Evolutionary conservation across 2,329 filamentous ascomycete species (phyloP).

Genomic region (Pezicula rhizophila): DNA sequence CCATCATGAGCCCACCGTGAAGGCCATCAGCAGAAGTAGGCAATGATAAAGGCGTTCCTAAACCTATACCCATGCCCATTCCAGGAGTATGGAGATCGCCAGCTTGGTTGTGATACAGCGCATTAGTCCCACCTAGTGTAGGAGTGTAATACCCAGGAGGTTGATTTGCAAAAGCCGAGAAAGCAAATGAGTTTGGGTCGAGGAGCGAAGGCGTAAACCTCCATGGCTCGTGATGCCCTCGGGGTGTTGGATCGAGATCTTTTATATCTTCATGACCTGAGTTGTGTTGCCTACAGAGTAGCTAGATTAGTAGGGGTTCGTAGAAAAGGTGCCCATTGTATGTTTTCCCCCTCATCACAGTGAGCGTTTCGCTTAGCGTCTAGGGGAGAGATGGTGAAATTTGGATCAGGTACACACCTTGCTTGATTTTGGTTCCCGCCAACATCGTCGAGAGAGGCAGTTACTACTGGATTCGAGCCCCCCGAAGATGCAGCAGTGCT

Average conservation of each 20-base stretch:
- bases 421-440: constrained; percentile 23
- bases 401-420: constrained; percentile 14
- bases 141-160: constrained; percentile 82
- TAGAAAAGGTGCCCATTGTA: not conserved
- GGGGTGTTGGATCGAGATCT: constrained; percentile 78
- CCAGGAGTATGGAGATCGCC: constrained; percentile 84
- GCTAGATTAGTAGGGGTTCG: constrained; percentile 5
- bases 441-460: constrained; percentile 13
- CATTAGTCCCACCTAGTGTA: constrained; percentile 74
- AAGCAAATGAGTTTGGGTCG: constrained; percentile 78
- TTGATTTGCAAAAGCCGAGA: constrained; percentile 73
- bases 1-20: constrained; percentile 54
- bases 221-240: constrained; percentile 75
- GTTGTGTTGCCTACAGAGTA: constrained; percentile 19
- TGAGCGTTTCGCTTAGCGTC: not conserved
- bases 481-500: constrained; percentile 43
- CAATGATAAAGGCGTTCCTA: constrained; percentile 69
- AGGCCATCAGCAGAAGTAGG: constrained; percentile 61
- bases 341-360: not conserved
- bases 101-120: constrained; percentile 75
- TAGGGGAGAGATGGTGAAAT: not conserved
- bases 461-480: constrained; percentile 35
- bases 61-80: constrained; percentile 57
- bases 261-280: constrained; percentile 41
- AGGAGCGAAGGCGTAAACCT: constrained; percentile 84